Base-by-base conservation (phyloP, 768 basidiomycete genomes). In the Phaffia tasmanica region DNA sequence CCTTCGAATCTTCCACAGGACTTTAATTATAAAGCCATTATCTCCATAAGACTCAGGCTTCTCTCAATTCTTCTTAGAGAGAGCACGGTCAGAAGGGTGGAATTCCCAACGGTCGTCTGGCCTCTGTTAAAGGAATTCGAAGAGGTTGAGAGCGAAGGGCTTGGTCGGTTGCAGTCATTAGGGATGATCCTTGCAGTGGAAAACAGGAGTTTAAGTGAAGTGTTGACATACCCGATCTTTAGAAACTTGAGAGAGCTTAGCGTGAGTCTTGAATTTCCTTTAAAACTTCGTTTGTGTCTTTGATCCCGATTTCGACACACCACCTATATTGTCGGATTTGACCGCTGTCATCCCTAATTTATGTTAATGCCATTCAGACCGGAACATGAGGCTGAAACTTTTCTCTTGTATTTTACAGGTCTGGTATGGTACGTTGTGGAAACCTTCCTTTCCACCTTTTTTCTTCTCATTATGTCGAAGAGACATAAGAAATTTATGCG, bases 151-250 rank as follows among this genome's bases (percentile, higher is more conserved):
- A 4, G 14, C 51, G 11, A 21, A 14, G 49, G 30, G 14, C 50
- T 54, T 3, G 9, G 16, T 35, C n/a, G 29, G 29, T 23, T 64
- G 3, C 19, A 42, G n/a, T 35, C 9, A 35, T 50, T 65, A 29
- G 56, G 48, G 30, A 65, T 56, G 21, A 50, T 65, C 21, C 56
- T 65, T 32, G 64, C 64, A 1, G 64, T 65, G 48, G 23, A 65
- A 27, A 65, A 65, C 49, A 14, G 0, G 1, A 27, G 7, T 18
- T 3, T 65, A 27, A 23, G 29, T n/a, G 21, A n/a, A 8, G 57
- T 59, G 21, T 48, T 59, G 14, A 23, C 14, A 2, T 8, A 23
- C 21, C 57, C 63, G 25, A 11, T 46, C 2, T 65, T 58, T 42
- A 25, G 15, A 3, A 7, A 16, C 49, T 57, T 65, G 23, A 32